Conservation (phyloP, 768 basidiomycete genomes). For the Phlegmacium glaucopus region DNA sequence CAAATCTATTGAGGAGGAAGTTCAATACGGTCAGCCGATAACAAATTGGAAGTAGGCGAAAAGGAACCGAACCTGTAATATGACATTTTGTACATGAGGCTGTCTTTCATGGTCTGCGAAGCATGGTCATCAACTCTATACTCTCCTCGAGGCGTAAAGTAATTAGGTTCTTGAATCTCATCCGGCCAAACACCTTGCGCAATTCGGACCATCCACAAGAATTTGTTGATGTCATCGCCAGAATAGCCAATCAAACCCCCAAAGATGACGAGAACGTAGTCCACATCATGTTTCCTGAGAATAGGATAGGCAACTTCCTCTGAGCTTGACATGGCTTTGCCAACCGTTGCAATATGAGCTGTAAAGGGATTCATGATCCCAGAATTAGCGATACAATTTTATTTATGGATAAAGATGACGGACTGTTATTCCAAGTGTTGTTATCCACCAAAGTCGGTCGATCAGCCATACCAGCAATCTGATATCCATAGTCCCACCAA, state of each 20-base stretch:
- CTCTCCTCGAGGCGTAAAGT: constrained; percentile 90
- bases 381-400: not conserved
- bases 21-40: not conserved
- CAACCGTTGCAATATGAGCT: constrained; percentile 98
- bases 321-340: constrained; percentile 93
- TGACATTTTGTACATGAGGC: constrained; percentile 99
- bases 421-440: constrained; percentile 99
- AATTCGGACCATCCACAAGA: constrained; percentile 97
- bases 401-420: constrained; percentile 27
- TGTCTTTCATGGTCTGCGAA: constrained; percentile 85
- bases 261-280: constrained; percentile 96
- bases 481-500: constrained; percentile 99
- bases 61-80: constrained; percentile 70
- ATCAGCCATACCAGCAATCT: constrained; percentile 99
- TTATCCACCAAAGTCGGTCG: constrained; percentile 95
- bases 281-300: constrained; percentile 94
- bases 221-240: constrained; percentile 99
- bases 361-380: constrained; percentile 7
- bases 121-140: constrained; percentile 90
- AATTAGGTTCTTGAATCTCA: constrained; percentile 93
- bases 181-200: constrained; percentile 98
- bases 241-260: constrained; percentile 96
- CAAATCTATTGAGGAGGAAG: constrained; percentile 51
- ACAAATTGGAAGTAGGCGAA: not conserved
- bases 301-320: constrained; percentile 98